Conservation (phyloP, 2,329 filamentous ascomycete genomes). For the Bipolaris gigantea region DNA sequence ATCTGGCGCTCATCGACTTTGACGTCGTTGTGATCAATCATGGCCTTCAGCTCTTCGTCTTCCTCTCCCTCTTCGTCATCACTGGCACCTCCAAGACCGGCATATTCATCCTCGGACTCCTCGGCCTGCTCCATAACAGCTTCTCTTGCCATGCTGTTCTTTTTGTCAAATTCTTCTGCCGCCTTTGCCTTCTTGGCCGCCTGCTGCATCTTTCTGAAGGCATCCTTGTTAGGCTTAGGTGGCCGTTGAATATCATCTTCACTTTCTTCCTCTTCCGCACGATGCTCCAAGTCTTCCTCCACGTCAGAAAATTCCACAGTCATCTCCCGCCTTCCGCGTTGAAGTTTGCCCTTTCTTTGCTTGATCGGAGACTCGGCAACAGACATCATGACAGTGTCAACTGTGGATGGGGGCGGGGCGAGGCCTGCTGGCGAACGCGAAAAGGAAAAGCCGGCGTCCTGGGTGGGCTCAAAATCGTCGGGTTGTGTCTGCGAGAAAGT, state of each 20-base stretch:
- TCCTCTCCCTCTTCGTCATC: slow-evolving; percentile 82
- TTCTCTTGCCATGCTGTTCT: slow-evolving; percentile 81
- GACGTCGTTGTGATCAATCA: slow-evolving; percentile 83
- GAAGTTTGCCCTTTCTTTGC: slow-evolving; percentile 62
- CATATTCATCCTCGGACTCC: slow-evolving; percentile 98
- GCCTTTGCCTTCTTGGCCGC: slow-evolving; percentile 59
- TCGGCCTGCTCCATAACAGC: slow-evolving; percentile 91
- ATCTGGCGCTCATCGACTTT: slow-evolving; percentile 78
- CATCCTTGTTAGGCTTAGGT: slow-evolving; percentile 50
- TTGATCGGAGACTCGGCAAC: slow-evolving; percentile 67
- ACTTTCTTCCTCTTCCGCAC: slow-evolving; percentile 25
- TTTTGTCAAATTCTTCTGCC: slow-evolving; percentile 69
- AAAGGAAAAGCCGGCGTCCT: slow-evolving; percentile 75
- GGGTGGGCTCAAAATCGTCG: slow-evolving; percentile 74
- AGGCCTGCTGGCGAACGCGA: slow-evolving; percentile 68
- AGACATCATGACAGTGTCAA: slow-evolving; percentile 66
- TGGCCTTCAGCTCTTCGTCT: slow-evolving; percentile 74
- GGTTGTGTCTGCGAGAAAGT: slow-evolving; percentile 58
- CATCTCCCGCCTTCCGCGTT: slow-evolving; percentile 47
- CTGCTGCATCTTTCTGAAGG: slow-evolving; percentile 72
- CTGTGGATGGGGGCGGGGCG: slow-evolving; percentile 66
- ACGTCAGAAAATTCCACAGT: slow-evolving; percentile 50
- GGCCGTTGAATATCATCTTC: slow-evolving; percentile 35
- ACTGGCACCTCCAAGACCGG: slow-evolving; percentile 84
- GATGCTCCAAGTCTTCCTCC: slow-evolving; percentile 44